Conservation (phyloP, 305 asterid species). For the Andrographis paniculata region DNA sequence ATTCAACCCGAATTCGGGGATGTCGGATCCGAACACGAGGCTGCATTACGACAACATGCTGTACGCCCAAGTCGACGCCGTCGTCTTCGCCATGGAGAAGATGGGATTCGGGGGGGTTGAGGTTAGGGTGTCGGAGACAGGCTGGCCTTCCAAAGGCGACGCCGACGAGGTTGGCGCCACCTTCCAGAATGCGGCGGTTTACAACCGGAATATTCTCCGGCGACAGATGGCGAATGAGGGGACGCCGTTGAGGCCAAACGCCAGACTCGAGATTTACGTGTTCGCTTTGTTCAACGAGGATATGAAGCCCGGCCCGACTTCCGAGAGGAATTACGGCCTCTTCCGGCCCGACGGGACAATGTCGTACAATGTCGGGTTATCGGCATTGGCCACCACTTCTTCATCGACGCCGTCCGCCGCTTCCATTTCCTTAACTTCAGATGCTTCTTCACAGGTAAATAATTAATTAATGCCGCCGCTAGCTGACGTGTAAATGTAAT, state of each 20-base stretch:
- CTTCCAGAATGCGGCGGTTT: conserved; percentile 52
- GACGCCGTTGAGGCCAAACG: conserved; percentile 60
- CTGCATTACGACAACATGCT: conserved; percentile 79
- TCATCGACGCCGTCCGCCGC: conserved; percentile 24
- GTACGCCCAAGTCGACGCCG: conserved; percentile 84
- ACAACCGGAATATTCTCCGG: conserved; percentile 48
- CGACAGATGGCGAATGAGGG: conserved; percentile 55
- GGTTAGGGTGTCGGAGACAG: conserved; percentile 74
- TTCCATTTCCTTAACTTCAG: conserved; percentile 38
- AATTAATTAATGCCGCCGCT: too few relatives aligned
- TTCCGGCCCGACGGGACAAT: conserved; percentile 75
- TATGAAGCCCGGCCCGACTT: conserved; percentile 82
- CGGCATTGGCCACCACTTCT: conserved; percentile 30
- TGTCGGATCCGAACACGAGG: conserved; percentile 52
- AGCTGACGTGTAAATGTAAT: too few relatives aligned
- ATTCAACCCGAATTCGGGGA: conserved; percentile 55
- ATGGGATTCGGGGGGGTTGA: conserved; percentile 55
- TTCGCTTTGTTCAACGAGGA: conserved; percentile 90
- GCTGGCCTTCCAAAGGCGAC: conserved; percentile 89
- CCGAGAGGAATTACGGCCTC: conserved; percentile 79
- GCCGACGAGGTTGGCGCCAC: conserved; percentile 55
- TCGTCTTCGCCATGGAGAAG: conserved; percentile 45
- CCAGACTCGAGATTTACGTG: conserved; percentile 52
- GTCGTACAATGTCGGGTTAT: conserved; percentile 72
- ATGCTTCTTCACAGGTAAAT: conserved; percentile 47